Evolutionary conservation across 306 rosid genomes (phyloP).

Genomic region (Abrus precatorius): DNA sequence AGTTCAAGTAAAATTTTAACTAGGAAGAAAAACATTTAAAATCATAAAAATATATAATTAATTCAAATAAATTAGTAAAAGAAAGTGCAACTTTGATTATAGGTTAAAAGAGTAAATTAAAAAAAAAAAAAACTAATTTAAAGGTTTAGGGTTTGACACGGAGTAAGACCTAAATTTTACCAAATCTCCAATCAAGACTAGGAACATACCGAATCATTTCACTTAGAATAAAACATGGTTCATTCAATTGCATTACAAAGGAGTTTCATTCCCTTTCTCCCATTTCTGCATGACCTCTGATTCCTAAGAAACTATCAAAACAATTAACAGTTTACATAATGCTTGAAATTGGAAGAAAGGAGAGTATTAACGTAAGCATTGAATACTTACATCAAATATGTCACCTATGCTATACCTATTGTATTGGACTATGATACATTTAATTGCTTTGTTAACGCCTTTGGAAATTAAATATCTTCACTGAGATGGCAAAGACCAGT

Average conservation of each 20-base stretch:
- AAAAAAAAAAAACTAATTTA: too few species aligned
- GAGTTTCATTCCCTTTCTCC: not conserved
- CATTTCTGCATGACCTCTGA: not conserved
- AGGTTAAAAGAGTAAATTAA: too few species aligned
- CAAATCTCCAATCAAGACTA: too few species aligned
- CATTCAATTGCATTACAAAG: not conserved
- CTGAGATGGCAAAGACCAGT: conserved; percentile 46
- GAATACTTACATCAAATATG: not conserved
- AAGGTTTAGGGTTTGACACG: too few species aligned
- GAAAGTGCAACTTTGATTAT: too few species aligned
- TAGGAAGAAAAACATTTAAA: too few species aligned
- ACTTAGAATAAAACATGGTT: too few species aligned
- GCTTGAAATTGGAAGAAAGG: not conserved
- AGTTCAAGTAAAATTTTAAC: too few species aligned
- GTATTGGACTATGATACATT: not conserved
- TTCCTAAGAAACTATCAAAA: not conserved
- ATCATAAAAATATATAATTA: too few species aligned
- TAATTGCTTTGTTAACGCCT: conserved; percentile 25
- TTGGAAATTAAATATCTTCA: conserved; percentile 56
- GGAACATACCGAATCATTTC: too few species aligned
- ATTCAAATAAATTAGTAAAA: too few species aligned
- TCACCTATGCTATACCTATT: not conserved
- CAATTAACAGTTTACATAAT: not conserved
- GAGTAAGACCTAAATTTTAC: too few species aligned
- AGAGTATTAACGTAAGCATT: not conserved